phyloP scores from a whole-genome alignment of 2,329 filamentous ascomycete genomes.

The Fusarium musae region DNA sequence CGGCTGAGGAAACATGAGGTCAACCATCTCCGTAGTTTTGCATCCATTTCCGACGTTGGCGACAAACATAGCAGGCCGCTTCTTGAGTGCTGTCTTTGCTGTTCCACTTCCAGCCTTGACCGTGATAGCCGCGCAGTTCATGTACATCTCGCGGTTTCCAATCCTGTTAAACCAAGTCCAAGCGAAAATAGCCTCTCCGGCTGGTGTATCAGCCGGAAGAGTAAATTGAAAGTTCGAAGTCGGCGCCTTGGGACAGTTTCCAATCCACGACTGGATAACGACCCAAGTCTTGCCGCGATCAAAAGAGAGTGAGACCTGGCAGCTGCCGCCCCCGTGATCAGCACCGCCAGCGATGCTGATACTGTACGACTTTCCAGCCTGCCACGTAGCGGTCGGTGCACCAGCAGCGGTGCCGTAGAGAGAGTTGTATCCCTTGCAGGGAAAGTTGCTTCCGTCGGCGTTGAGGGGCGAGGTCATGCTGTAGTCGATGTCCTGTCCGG shows the following conservation, averaged over 20 bases:
- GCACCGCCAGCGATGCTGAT: slow-evolving; percentile 72
- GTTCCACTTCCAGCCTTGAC: slow-evolving; percentile 57
- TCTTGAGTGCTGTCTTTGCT: slow-evolving; percentile 54
- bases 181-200: slow-evolving; percentile 71
- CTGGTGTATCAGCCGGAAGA: slow-evolving; percentile 60
- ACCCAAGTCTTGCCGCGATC: slow-evolving; percentile 75
- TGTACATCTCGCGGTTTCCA: slow-evolving; percentile 86
- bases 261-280: slow-evolving; percentile 69
- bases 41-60: slow-evolving; percentile 68
- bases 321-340: slow-evolving; percentile 75
- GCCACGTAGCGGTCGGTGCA: slow-evolving; percentile 67
- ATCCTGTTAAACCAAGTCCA: slow-evolving; percentile 83
- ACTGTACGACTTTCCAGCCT: slow-evolving; percentile 70
- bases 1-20: slow-evolving; percentile 73
- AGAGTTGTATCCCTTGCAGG: slow-evolving; percentile 75
- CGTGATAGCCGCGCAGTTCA: slow-evolving; percentile 80
- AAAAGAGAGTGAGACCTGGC: slow-evolving; percentile 79
- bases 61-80: slow-evolving; percentile 74
- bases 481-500: slow-evolving; percentile 68
- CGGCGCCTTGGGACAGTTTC: slow-evolving; percentile 59
- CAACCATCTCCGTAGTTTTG: slow-evolving; percentile 57
- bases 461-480: slow-evolving; percentile 75
- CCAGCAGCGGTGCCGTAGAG: slow-evolving; percentile 61
- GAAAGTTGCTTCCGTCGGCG: slow-evolving; percentile 71
- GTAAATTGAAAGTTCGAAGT: slow-evolving; percentile 69